A percentile compares a stretch with the other conserved stretches of the same genome.
Conservation (phyloP, 495 filamentous ascomycete species). For the Hyaloscypha finlandica region DNA sequence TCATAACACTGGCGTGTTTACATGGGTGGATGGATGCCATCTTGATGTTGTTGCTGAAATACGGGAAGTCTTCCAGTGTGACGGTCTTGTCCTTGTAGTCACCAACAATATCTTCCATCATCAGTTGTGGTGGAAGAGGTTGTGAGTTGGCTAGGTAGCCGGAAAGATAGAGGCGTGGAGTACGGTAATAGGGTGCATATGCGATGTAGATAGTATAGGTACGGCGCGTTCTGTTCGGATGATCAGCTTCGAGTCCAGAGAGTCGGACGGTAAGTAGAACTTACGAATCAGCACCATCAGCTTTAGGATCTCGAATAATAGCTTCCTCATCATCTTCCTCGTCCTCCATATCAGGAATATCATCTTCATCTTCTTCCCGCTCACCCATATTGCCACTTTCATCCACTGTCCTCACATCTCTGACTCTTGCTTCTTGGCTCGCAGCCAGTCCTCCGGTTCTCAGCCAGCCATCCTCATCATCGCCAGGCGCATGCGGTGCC, state of each 20-base stretch:
- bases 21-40: conserved; percentile 95
- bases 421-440: conserved; percentile 69
- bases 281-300: conserved; percentile 66
- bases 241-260: conserved; percentile 2
- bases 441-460: conserved; percentile 77
- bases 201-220: conserved; percentile 98
- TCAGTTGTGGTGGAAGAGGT: conserved; percentile 81
- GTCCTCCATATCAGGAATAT: conserved; percentile 98
- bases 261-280: conserved; percentile 34
- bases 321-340: conserved; percentile 97
- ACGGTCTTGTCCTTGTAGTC: conserved; percentile 99
- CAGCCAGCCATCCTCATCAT: conserved; percentile 89
- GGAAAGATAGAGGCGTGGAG: conserved; percentile 91
- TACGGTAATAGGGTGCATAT: conserved; percentile 95
- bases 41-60: conserved; percentile 80
- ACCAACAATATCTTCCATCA: conserved; percentile 99
- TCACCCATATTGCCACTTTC: conserved; percentile 78
- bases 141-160: conserved; percentile 82
- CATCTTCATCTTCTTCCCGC: conserved; percentile 75
- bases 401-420: conserved; percentile 84
- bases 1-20: conserved; percentile 97
- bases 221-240: conserved; percentile 65
- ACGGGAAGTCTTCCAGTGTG: conserved; percentile 96
- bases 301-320: conserved; percentile 80
- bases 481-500: conserved; percentile 45